Evolutionary conservation across 768 basidiomycete genomes (phyloP).

Genomic region (Cubamyces sp.): DNA sequence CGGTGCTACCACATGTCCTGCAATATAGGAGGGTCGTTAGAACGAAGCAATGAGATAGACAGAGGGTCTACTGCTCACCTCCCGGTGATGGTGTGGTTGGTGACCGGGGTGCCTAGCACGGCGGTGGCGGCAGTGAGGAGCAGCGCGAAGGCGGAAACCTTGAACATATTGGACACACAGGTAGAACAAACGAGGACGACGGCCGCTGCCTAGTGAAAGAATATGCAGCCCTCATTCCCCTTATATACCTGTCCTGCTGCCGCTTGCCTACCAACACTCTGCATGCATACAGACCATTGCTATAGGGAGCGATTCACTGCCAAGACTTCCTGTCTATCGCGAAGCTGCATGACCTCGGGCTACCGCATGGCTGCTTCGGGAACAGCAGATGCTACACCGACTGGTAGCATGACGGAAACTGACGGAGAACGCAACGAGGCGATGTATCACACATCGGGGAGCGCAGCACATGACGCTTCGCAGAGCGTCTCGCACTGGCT

Average conservation of each 20-base stretch:
- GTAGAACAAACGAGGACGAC: neutral
- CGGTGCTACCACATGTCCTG: slow-evolving; percentile 45
- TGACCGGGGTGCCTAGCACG: slow-evolving; percentile 8
- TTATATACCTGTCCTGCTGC: too few relatives aligned
- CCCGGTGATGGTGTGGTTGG: neutral
- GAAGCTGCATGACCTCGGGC: too few relatives aligned
- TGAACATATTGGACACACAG: slow-evolving; percentile 16
- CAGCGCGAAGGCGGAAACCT: slow-evolving; percentile 16
- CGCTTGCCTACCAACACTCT: too few relatives aligned
- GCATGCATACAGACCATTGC: too few relatives aligned
- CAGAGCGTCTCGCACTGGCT: neutral
- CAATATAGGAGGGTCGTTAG: neutral
- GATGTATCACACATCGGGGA: neutral
- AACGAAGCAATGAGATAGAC: neutral
- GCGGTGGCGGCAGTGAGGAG: slow-evolving; percentile 12
- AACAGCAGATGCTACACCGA: too few relatives aligned
- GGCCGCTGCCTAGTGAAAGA: too few relatives aligned
- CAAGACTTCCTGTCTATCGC: neutral
- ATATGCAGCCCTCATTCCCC: too few relatives aligned
- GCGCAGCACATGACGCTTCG: slow-evolving; percentile 1
- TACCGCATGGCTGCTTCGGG: too few relatives aligned
- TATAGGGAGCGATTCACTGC: neutral
- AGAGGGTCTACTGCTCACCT: slow-evolving; percentile 21
- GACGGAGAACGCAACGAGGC: neutral
- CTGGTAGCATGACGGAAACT: neutral